Base-by-base conservation (phyloP, 495 filamentous ascomycete species). In the Pyrenula aspistea region DNA sequence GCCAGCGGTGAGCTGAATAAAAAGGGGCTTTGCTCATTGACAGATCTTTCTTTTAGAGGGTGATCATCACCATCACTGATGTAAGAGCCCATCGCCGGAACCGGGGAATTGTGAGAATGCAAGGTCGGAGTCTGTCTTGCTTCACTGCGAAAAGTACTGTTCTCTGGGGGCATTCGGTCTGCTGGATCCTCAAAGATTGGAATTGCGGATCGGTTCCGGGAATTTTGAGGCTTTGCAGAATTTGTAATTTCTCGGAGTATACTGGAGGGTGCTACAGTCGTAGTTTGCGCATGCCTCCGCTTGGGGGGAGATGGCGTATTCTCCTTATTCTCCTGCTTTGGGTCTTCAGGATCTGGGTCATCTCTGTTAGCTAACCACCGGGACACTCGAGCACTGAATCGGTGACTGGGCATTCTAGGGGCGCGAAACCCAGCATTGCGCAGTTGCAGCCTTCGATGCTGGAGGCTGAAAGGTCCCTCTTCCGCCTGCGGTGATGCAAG, bases 401-500 rank as follows among this genome's bases (percentile, higher is more conserved):
- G 50, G 19, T 52, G 50, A 54, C 54, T 57, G 10, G 67, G 61
- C 12, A 68, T 55, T n/a, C 51, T 47, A 12, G 61, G 55, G 24
- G 57, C 68, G 36, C 62, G 61, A 53, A 70, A 70, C 3, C 68
- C 67, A 49, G 65, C 65, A 62, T 70, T 66, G 54, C 68, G 67
- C 24, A 69, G 54, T 51, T 67, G 63, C 24, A 70, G 57, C 20
- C 63, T 63, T 50, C 67, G 59, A 31, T 60, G 63, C 54, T 67
- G 67, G 3, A 61, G 60, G 55, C 58, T 62, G 50, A 64, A 61
- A 36, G 56, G 59, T 20, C 24, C 56, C 22, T 61, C 61, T 20
- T 55, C 42, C 23, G 50, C 23, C 42, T 57, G 55, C 2, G 55
- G 49, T 25, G 57, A n/a, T 47, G 52, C 54, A 31, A 55, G 53